Percentiles rank a stretch among this genome's conserved stretches.
Conservation (phyloP, 352 stramenopile species). For the Plasmopara muralis region DNA sequence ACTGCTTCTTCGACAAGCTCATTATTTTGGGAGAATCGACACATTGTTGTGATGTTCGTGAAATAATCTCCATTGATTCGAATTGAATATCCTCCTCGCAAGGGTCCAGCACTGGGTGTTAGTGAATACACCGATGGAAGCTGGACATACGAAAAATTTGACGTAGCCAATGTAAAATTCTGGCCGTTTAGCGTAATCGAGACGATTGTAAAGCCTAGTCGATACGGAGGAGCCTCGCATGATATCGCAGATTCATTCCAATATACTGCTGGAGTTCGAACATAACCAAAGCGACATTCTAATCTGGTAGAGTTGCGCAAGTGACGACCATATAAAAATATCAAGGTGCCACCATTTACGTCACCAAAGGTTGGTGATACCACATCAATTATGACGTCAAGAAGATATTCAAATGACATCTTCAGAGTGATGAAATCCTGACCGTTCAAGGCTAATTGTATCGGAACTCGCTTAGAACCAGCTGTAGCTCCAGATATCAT, state of each 20-base stretch:
- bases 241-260: slow-evolving; percentile 49
- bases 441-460: slow-evolving; percentile 75
- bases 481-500: slow-evolving; percentile 8
- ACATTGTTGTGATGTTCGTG: slow-evolving; percentile 20
- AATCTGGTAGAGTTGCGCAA: slow-evolving; percentile 44
- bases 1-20: not conserved
- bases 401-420: slow-evolving; percentile 57
- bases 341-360: slow-evolving; percentile 40
- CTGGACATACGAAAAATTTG: slow-evolving; percentile 41
- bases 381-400: slow-evolving; percentile 33
- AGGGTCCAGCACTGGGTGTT: slow-evolving; percentile 23
- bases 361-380: slow-evolving; percentile 39
- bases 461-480: slow-evolving; percentile 25
- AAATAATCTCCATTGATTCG: slow-evolving; percentile 29
- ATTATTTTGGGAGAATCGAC: slow-evolving; percentile 23
- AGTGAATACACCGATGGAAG: slow-evolving; percentile 47
- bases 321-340: slow-evolving; percentile 57
- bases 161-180: slow-evolving; percentile 30
- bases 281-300: slow-evolving; percentile 50
- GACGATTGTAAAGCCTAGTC: slow-evolving; percentile 23
- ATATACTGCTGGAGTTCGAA: slow-evolving; percentile 38
- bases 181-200: slow-evolving; percentile 63
- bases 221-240: slow-evolving; percentile 49
- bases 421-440: slow-evolving; percentile 48
- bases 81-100: slow-evolving; percentile 29